These are phyloP conservation scores for Endocalyx cinctus DNA, from an alignment of 2,329 filamentous ascomycete genomes.

Conservation along the genomic window DNA sequence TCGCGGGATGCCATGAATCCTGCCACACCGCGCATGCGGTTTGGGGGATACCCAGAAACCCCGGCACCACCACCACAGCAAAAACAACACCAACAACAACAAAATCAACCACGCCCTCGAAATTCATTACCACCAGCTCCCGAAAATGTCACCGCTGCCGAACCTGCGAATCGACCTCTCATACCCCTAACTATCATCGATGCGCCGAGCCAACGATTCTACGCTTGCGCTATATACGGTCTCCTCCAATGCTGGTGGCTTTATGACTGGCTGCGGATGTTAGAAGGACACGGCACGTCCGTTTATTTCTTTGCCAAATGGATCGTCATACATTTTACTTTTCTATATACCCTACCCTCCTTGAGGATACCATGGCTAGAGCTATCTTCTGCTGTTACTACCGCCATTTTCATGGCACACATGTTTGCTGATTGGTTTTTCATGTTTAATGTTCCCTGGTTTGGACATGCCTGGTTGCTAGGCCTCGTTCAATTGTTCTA, in stretches of 20 bases:
- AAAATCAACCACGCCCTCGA: too few species aligned
- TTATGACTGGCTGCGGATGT: slow-evolving; percentile 76
- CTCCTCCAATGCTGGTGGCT: slow-evolving; percentile 75
- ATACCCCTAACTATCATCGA: slow-evolving; percentile 81
- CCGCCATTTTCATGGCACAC: slow-evolving; percentile 67
- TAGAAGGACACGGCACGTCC: slow-evolving; percentile 81
- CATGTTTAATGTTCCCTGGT: slow-evolving; percentile 88
- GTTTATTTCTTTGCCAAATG: slow-evolving; percentile 92
- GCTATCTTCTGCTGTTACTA: slow-evolving; percentile 72
- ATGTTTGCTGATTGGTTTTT: slow-evolving; percentile 73
- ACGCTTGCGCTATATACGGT: slow-evolving; percentile 75
- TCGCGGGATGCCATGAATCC: slow-evolving; percentile 67
- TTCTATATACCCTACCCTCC: slow-evolving; percentile 80
- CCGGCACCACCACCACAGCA: slow-evolving; percentile 48
- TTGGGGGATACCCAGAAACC: slow-evolving; percentile 75
- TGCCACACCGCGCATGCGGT: slow-evolving; percentile 74
- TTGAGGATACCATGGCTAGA: slow-evolving; percentile 95
- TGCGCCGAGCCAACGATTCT: slow-evolving; percentile 85
- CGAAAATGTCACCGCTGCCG: slow-evolving; percentile 28
- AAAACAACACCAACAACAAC: too few species aligned
- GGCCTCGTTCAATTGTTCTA: slow-evolving; percentile 77
- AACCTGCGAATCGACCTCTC: slow-evolving; percentile 50
- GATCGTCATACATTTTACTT: slow-evolving; percentile 79
- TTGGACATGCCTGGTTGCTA: slow-evolving; percentile 68
- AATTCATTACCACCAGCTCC: slow-evolving; percentile 44